Evolutionary conservation across 2,329 filamentous ascomycete genomes (phyloP), one percentile per base, ranked within the genome.

Genomic region (Xylariaceae sp.): DNA sequence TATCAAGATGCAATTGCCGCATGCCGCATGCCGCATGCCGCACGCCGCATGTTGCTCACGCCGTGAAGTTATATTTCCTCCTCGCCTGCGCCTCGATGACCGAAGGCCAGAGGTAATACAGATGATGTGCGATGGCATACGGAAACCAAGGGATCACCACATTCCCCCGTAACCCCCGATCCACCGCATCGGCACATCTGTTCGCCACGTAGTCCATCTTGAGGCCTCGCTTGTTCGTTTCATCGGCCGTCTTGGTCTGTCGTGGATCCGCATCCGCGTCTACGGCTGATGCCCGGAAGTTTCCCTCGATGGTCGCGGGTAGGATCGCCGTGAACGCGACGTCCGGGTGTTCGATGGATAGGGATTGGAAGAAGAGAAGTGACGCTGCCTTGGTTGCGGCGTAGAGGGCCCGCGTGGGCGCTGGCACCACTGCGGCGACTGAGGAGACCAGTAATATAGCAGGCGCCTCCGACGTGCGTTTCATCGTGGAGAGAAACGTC

Each of bases 391-490:
- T 71, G 12, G 67, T 68, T 3, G 68, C 63, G 6, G 65, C 67
- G 54, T 71, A 71, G 12, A 71, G 60, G 2, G 64, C 68, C 3
- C 68, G 62, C 2, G 68, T 71, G 1, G 68, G 68, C n/a, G 68
- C 68, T 5, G 68, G 66, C 3, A 71, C 54, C 7, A 70, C 50
- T 2, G 67, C 66, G 1, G 67, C 67, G 27, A 68, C 46, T 2
- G 66, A 67, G 3, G 65, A 67, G 6, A 67, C 62, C 0, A 68
- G 56, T 11, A 68, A 51, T 29, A 69, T 62, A 11, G 66, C 62
- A 1, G 67, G 67, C 31, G 60, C 62, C 6, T 57, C 31, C 4
- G 67, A 70, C 3, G 67, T 69, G 29, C 66, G 65, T 29, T 60
- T 60, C 43, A 71, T 44, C 62, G 67, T 63, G 1, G 68, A 67